These are phyloP conservation scores for Salvia sclarea DNA, from an alignment of 305 asterid species.

Conservation along the genomic window DNA sequence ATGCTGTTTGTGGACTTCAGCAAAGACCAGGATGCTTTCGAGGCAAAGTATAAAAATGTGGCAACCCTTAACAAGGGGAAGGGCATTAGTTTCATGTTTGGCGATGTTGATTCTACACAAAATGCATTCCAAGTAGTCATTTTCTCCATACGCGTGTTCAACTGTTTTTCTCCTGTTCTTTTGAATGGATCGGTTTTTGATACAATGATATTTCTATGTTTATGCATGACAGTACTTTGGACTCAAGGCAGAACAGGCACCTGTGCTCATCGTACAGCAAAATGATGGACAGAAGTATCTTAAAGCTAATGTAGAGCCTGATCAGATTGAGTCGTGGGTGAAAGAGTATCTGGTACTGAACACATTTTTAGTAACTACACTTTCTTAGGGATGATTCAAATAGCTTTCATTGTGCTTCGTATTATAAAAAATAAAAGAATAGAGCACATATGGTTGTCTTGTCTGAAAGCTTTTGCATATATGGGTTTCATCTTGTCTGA, in stretches of 20 bases:
- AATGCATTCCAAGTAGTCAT: slow-evolving; percentile 63
- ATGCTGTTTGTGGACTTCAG: slow-evolving; percentile 74
- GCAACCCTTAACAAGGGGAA: slow-evolving; percentile 64
- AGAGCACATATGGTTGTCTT: background rate
- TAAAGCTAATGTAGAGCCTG: slow-evolving; percentile 56
- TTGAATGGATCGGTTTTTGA: slow-evolving; percentile 8
- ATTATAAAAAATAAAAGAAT: background rate
- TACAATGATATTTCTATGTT: slow-evolving; percentile 13
- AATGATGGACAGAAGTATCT: slow-evolving; percentile 56
- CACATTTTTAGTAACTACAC: slow-evolving; percentile 18
- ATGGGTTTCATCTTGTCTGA: slow-evolving; percentile 9
- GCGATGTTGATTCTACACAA: slow-evolving; percentile 60
- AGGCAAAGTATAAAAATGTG: slow-evolving; percentile 55
- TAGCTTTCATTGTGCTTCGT: background rate
- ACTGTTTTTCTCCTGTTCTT: background rate
- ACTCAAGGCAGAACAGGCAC: slow-evolving; percentile 60
- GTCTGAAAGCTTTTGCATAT: slow-evolving; percentile 7
- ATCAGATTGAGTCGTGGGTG: slow-evolving; percentile 61
- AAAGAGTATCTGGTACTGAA: slow-evolving; percentile 59
- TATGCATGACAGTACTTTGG: slow-evolving; percentile 72
- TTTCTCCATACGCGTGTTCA: background rate
- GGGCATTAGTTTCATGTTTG: slow-evolving; percentile 71
- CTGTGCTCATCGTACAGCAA: slow-evolving; percentile 57
- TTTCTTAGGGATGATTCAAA: slow-evolving; percentile 3
- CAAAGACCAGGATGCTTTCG: slow-evolving; percentile 56